Conservation (phyloP, 306 rosid species). For the Pachyrhizus erosus region DNA sequence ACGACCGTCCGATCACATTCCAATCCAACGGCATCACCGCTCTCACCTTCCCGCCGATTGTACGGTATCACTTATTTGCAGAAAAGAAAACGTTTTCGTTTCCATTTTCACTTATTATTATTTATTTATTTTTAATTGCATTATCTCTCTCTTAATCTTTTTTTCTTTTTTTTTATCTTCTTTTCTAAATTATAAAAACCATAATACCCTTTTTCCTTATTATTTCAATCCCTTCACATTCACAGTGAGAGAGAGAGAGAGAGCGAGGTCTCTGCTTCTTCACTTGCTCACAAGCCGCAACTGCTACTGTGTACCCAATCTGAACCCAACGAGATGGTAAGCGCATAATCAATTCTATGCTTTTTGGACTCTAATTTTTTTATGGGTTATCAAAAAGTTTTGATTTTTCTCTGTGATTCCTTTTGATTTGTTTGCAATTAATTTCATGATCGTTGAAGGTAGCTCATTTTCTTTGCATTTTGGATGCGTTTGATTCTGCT, state of each 20-base stretch:
- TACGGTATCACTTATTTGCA: conserved; percentile 23
- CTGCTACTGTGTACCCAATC: conserved; percentile 45
- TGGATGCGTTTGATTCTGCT: conserved; percentile 8
- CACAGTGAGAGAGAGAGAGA: conserved; percentile 1
- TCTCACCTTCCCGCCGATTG: conserved; percentile 63
- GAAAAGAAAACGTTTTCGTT: conserved; percentile 37
- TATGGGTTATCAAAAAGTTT: conserved; percentile 11
- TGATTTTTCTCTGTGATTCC: conserved; percentile 2
- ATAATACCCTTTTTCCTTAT: conserved; percentile 1
- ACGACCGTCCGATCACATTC: conserved; percentile 47
- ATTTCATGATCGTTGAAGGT: background rate
- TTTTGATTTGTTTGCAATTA: conserved; percentile 33
- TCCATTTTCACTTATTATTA: conserved; percentile 23
- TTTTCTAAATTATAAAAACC: conserved; percentile 6
- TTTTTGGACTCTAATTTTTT: background rate
- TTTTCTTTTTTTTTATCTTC: background rate
- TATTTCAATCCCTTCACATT: conserved; percentile 33
- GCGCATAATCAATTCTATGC: background rate
- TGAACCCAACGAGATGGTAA: conserved; percentile 59
- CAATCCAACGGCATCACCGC: conserved; percentile 51
- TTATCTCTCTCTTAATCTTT: background rate
- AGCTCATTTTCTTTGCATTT: background rate
- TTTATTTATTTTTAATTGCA: background rate
- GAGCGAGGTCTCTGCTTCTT: conserved; percentile 36
- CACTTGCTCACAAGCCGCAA: conserved; percentile 44